A percentile compares a stretch with the other conserved stretches of the same genome.
Evolutionary conservation across 1,284 basidiomycete species (phyloP).

Genomic region (Puccinia triticina): DNA sequence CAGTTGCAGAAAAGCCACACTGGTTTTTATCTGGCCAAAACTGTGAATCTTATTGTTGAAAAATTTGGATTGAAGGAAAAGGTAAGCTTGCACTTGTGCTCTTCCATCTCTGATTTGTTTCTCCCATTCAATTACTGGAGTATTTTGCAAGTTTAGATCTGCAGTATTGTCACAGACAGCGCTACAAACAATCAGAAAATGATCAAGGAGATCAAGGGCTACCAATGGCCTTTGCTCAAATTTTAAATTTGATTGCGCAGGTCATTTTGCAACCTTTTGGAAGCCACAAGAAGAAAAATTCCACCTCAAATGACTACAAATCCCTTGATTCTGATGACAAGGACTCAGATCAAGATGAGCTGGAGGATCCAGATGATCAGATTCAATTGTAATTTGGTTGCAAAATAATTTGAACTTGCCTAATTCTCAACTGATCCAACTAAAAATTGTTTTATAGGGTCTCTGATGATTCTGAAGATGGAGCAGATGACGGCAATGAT

Average conservation of each 20-base stretch:
- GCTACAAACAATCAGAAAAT: constrained; percentile 24
- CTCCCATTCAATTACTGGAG: too few relatives aligned
- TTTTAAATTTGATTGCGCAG: constrained; percentile 15
- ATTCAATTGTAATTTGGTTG: constrained; percentile 6
- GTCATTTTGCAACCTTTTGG: constrained; percentile 6
- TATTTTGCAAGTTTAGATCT: not conserved
- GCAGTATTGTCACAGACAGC: constrained; percentile 1
- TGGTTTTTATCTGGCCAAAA: not conserved
- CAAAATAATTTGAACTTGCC: not conserved
- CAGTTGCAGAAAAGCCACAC: not conserved
- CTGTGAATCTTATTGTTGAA: not conserved
- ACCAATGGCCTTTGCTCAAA: constrained; percentile 3
- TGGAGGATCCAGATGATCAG: constrained; percentile 7
- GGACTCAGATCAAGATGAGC: not conserved
- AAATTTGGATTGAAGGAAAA: constrained; percentile 15
- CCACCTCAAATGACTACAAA: not conserved
- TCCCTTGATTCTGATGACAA: not conserved
- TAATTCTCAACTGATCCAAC: too few relatives aligned
- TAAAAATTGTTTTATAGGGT: too few relatives aligned
- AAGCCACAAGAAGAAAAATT: constrained; percentile 8
- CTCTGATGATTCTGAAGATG: not conserved
- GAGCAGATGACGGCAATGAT: not conserved
- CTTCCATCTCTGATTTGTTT: not conserved
- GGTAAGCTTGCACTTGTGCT: not conserved
- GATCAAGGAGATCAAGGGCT: not conserved